These are phyloP conservation scores for Colletotrichum costaricense DNA, from an alignment of 2,329 filamentous ascomycete genomes.

Conservation along the genomic window DNA sequence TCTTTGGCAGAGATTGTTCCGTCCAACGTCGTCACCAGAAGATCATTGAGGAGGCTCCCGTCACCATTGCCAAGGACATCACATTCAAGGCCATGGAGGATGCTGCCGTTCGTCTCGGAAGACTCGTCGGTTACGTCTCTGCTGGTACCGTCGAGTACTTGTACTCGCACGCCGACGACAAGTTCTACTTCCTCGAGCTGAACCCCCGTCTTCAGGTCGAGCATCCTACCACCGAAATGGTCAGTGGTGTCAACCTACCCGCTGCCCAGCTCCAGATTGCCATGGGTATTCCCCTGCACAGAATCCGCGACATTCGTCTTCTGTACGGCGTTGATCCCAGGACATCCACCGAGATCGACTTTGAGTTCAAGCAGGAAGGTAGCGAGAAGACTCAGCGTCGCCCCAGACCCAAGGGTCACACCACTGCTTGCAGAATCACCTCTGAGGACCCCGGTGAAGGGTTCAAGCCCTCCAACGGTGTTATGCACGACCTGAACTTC, in stretches of 20 bases:
- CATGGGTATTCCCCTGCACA: conserved; percentile 96
- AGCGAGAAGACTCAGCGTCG: conserved; percentile 88
- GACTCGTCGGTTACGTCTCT: conserved; percentile 96
- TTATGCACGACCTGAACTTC: conserved; percentile 99
- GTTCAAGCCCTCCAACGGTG: conserved; percentile 99
- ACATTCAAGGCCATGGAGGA: conserved; percentile 98
- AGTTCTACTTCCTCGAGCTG: conserved; percentile 99
- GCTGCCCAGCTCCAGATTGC: conserved; percentile 98
- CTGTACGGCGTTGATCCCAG: conserved; percentile 96
- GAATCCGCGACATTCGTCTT: conserved; percentile 94
- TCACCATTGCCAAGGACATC: conserved; percentile 89
- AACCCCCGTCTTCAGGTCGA: conserved; percentile 99
- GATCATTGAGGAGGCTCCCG: conserved; percentile 98
- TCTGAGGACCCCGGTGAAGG: conserved; percentile 98
- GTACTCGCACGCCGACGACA: conserved; percentile 97
- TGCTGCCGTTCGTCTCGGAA: conserved; percentile 92
- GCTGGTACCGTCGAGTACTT: conserved; percentile 99
- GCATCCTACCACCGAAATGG: conserved; percentile 99
- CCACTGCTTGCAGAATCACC: conserved; percentile 98
- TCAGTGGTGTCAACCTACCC: conserved; percentile 95
- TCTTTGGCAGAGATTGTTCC: conserved; percentile 98
- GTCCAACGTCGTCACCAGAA: conserved; percentile 99
- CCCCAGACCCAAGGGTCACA: conserved; percentile 94
- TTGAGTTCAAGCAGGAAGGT: conserved; percentile 90
- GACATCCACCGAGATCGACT: conserved; percentile 89